Evolutionary conservation across 768 basidiomycete species (phyloP), one percentile per base, ranked within the genome.

Genomic region (Nidularia pulvinata): DNA sequence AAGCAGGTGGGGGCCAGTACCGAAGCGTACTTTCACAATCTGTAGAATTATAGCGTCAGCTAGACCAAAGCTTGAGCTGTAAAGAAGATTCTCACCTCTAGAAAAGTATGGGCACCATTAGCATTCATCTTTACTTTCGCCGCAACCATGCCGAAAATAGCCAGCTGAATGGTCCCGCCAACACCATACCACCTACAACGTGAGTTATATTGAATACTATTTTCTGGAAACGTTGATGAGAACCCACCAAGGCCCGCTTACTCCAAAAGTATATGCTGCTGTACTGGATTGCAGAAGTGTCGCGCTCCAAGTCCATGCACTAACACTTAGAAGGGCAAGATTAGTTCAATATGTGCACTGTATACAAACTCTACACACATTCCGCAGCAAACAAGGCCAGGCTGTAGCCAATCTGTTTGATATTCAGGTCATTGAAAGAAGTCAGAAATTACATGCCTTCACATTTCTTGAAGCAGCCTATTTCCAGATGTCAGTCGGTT

Each of bases 121-220:
- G 82, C 83, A 48, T 84, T 84, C 71, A 75, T 76, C 63, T 85
- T 86, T 9, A 84, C 76, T 59, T 82, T 79, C 1, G 80, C 76
- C 33, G 81, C 81, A 4, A 82, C 62, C 69, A 79, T 76, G 34
- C 73, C 77, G 52, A 84, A 84, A 53, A 83, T 72, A 5, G 72
- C 72, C 16, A 84, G 73, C 59, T 82, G 81, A 19, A 80, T 78
- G 0, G 82, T 83, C 36, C 75, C 79, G 2, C 80, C 77, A 1
- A 75, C 79, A 10, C 71, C 79, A 53, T 79, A 82, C 77, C 77
- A 79, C 73, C 77, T 78, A 37, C 7, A 7, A 50, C 19, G 45
- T 25, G 25, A 25, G 14, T 2, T 30, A 51, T 36, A 22, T 22
- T 44, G 33, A 42, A 19, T 22, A n/a, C 3, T 34, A 25, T 19